Evolutionary conservation across 2,329 filamentous ascomycete genomes (phyloP).

Genomic region (Harringtonia aguacate): DNA sequence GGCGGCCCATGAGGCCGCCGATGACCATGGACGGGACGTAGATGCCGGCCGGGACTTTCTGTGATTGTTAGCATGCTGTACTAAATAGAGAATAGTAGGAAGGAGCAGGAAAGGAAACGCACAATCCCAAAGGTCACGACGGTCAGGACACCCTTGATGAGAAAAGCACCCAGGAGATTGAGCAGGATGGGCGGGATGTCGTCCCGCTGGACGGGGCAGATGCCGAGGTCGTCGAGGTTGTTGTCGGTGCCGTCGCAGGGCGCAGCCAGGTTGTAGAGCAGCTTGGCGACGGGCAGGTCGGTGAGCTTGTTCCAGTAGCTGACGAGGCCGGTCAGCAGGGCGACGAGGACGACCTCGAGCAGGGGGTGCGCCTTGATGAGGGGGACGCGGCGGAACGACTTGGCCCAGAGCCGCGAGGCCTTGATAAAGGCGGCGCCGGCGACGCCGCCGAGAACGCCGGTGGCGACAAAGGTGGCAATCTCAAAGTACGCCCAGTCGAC

Average conservation of each 20-base stretch:
- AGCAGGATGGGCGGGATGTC: conserved; percentile 70
- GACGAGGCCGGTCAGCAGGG: conserved; percentile 69
- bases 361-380: conserved; percentile 76
- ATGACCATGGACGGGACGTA: conserved; percentile 99
- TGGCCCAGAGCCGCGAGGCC: conserved; percentile 81
- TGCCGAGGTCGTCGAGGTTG: conserved; percentile 52
- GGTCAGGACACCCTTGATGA: conserved; percentile 84
- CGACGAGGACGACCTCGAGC: conserved; percentile 80
- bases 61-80: conserved; percentile 3
- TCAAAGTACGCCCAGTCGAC: conserved; percentile 94
- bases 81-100: no score
- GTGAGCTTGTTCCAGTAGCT: conserved; percentile 94
- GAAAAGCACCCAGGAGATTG: conserved; percentile 64
- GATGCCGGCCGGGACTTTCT: conserved; percentile 90
- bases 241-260: conserved; percentile 66
- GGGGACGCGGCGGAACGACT: conserved; percentile 70
- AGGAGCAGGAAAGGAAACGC: no score
- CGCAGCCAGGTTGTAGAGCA: conserved; percentile 81
- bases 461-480: conserved; percentile 70
- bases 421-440: conserved; percentile 94
- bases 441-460: conserved; percentile 76
- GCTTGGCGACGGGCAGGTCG: conserved; percentile 78
- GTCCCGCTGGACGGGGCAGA: conserved; percentile 63
- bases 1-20: conserved; percentile 79
- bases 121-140: conserved; percentile 85